Base-by-base conservation (phyloP, 495 filamentous ascomycete genomes). In the Neurospora discreta region DNA sequence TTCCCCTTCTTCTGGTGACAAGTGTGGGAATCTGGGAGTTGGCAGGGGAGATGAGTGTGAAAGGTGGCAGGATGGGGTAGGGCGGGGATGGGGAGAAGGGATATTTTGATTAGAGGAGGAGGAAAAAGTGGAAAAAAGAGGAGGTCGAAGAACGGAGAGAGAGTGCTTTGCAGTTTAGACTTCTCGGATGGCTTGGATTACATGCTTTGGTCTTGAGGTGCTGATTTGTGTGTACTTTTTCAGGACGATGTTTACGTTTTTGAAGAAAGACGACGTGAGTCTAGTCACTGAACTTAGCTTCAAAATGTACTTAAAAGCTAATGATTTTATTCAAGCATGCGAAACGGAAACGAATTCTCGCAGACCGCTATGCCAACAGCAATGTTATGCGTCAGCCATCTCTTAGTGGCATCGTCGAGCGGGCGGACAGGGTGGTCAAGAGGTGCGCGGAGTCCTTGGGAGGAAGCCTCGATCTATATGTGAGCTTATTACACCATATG, bases 361-460 rank as follows among this genome's bases (percentile, higher is more conserved):
- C 88, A 0, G 87, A 90, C 73, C 84, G 88, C 69, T 91, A 91
- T 76, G 88, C 89, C 33, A 91, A 90, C 78, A 86, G 85, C 41
- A 91, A 90, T 77, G 80, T 91, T 68, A 80, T 90, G 73, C 85
- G 85, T 26, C 74, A 82, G 1, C 77, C 82, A 9, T 84, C 87
- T 0, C 75, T 90, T 23, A 78, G 80, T 15, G 87, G 85, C 5
- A 89, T 91, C 41, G 76, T 80, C 33, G 84, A 89, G 71, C 79
- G 87, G 9, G 87, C 88, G 0, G 78, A 70, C 46, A 81, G 80
- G 23, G 89, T 90, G 71, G 77, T 88, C 1, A 77, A 81, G 20
- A 83, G 81, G 71, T 90, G 89, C 68, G 71, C 73, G 30, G 77
- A 81, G 69, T 80, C 82, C 3, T 75, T 77, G 6, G 77, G 80